Conservation (phyloP, 2,329 filamentous ascomycete species). For the Ambrosiella xylebori region DNA sequence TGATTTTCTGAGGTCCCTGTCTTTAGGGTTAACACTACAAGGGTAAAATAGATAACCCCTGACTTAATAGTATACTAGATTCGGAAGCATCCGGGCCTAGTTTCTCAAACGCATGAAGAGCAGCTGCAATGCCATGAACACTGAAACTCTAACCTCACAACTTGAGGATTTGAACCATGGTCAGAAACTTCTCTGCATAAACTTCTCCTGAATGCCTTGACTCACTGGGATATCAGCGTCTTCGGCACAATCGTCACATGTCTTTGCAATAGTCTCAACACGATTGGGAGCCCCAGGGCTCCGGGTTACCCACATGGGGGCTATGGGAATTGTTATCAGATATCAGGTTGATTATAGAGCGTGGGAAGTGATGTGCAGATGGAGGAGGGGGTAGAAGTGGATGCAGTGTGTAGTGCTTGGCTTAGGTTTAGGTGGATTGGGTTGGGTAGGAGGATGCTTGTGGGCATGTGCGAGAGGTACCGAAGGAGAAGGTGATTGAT, state of each 20-base stretch:
- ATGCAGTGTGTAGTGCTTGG: background rate
- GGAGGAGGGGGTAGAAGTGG: background rate
- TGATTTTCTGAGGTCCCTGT: too few species aligned
- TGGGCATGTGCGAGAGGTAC: too few species aligned
- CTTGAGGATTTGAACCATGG: too few species aligned
- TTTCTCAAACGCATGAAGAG: background rate
- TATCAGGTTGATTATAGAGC: too few species aligned
- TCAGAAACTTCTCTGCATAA: too few species aligned
- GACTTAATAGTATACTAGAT: slow-evolving; percentile 6
- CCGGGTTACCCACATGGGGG: too few species aligned
- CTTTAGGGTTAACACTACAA: background rate
- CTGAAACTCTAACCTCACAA: background rate
- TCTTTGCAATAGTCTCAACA: background rate
- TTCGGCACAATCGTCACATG: background rate
- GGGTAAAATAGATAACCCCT: background rate
- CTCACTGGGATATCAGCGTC: too few species aligned
- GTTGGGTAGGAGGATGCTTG: too few species aligned
- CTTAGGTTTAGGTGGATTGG: background rate
- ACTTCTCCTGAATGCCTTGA: too few species aligned
- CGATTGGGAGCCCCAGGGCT: too few species aligned
- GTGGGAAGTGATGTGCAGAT: background rate
- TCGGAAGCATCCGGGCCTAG: slow-evolving; percentile 4
- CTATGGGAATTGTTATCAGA: too few species aligned
- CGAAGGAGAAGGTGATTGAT: background rate
- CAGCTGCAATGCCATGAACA: background rate